Percentiles rank a stretch among this genome's conserved stretches.
These are phyloP conservation scores for Miamiensis avidus DNA, from an alignment of 169 alveolate species.

Conservation along the genomic window DNA sequence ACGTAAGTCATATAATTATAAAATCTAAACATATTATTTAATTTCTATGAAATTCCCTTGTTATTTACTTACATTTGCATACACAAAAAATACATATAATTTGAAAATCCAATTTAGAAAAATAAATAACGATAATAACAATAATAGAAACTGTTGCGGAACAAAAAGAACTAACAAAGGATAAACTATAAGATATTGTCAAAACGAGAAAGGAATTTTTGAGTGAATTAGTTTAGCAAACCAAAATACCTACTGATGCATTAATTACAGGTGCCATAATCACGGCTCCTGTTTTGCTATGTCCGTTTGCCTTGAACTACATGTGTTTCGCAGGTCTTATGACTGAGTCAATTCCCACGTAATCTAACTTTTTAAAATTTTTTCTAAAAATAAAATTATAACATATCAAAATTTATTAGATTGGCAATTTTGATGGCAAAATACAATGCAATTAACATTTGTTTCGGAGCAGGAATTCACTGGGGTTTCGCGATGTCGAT, in stretches of 20 bases:
- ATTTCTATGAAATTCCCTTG: too few relatives aligned
- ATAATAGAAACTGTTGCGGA: neutral
- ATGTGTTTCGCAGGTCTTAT: neutral
- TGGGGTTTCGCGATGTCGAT: neutral
- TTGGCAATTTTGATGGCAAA: neutral
- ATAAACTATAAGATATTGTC: neutral
- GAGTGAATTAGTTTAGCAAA: neutral
- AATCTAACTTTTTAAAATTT: too few relatives aligned
- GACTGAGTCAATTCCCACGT: neutral
- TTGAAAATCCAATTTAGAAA: too few relatives aligned
- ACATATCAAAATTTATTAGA: neutral
- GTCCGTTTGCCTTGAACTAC: neutral
- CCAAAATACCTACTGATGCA: neutral
- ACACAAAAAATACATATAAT: too few relatives aligned
- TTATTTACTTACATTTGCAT: too few relatives aligned
- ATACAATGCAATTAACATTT: neutral
- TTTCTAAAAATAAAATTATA: too few relatives aligned
- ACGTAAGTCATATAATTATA: too few relatives aligned
- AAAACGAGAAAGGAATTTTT: neutral
- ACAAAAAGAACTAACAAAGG: neutral
- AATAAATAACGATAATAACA: too few relatives aligned
- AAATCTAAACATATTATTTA: too few relatives aligned
- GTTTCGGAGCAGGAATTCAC: neutral
- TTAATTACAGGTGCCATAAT: neutral
- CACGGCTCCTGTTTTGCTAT: neutral